Base-by-base conservation (phyloP, 164 flowering plant species). In the Macadamia integrifolia region DNA sequence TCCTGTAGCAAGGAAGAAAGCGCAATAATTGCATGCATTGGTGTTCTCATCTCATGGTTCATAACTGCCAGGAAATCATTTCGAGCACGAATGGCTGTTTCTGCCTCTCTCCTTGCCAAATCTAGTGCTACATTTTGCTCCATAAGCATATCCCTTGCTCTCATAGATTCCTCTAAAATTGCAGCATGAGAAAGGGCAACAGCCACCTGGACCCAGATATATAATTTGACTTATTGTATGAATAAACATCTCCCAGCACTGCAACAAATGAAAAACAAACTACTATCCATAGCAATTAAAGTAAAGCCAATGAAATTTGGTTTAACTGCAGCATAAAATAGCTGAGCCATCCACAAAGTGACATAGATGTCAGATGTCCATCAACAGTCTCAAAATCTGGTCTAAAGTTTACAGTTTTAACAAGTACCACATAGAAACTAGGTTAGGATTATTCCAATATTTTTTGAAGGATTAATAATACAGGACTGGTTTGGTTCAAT, bases 161-260 rank as follows among this genome's bases (percentile, higher is more conserved):
- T 73, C 96, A 88, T 92, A 46, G 98, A 92, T 71, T 92, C 98
- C 70, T 92, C 96, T 65, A 92, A 67, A 57, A 90, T 92, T 32
- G 96, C 90, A 72, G 98, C 96, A 85, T 90, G 96, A n/a, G 96
- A 90, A 55, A 90, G 87, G 72, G 96, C 98, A 69, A 90, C 96
- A 6, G 96, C 98, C 48, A 90, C 96, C 96, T 92, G 80, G 23
- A 3, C 32, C 42, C 57, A 61, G 18, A 66, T 67, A n/a, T 60
- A 32, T 5, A 56, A 6, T 66, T 46, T 46, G 3, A 46, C 3
- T 46, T 9, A 46, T 23, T 35, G 8, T 11, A 62, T 9, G 56
- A 50, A 48, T 52, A 43, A 69, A 62, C 31, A 23, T 6, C 63
- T 62, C 52, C 10, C 35, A 28, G 31, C 50, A 31, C 23, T 1